A percentile compares a stretch with the other conserved stretches of the same genome.
Conservation (phyloP, 1,139 yeast genomes). For the Taphrina deformans region DNA sequence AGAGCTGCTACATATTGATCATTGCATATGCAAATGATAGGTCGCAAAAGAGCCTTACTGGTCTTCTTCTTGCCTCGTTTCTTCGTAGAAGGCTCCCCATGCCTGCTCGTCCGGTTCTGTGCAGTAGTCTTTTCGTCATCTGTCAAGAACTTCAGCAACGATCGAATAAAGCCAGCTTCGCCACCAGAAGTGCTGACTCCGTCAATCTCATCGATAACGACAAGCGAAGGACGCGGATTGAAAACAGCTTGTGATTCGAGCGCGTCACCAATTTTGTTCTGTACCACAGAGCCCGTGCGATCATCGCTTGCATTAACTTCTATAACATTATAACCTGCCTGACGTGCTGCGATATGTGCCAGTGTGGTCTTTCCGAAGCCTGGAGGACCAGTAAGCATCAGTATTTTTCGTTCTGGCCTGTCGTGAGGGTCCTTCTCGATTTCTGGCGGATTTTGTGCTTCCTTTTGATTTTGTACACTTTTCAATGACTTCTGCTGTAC, state of each 20-base stretch:
- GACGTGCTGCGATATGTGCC: conserved; percentile 79
- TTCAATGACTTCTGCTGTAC: not conserved
- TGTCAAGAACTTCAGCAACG: conserved; percentile 60
- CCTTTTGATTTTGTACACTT: not conserved
- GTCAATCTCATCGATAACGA: conserved; percentile 87
- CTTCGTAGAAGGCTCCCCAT: conserved; percentile 33
- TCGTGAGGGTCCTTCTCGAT: conserved; percentile 55
- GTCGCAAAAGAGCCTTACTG: conserved; percentile 61
- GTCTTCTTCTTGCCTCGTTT: conserved; percentile 42
- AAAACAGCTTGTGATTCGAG: conserved; percentile 60
- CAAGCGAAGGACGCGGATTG: conserved; percentile 71
- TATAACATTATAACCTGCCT: conserved; percentile 74
- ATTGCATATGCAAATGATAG: conserved; percentile 90
- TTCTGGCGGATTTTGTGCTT: not conserved
- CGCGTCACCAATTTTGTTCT: conserved; percentile 67
- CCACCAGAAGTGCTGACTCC: conserved; percentile 50
- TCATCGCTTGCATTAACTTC: conserved; percentile 93
- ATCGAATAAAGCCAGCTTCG: conserved; percentile 63
- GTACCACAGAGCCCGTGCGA: conserved; percentile 58
- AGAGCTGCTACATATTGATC: conserved; percentile 73
- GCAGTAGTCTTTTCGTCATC: conserved; percentile 57
- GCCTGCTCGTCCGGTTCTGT: not conserved
- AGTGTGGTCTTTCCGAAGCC: conserved; percentile 95
- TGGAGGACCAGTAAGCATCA: conserved; percentile 86
- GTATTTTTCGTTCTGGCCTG: conserved; percentile 68